These are phyloP conservation scores for Phaffia tasmanica DNA, from an alignment of 768 basidiomycete species.

Conservation along the genomic window DNA sequence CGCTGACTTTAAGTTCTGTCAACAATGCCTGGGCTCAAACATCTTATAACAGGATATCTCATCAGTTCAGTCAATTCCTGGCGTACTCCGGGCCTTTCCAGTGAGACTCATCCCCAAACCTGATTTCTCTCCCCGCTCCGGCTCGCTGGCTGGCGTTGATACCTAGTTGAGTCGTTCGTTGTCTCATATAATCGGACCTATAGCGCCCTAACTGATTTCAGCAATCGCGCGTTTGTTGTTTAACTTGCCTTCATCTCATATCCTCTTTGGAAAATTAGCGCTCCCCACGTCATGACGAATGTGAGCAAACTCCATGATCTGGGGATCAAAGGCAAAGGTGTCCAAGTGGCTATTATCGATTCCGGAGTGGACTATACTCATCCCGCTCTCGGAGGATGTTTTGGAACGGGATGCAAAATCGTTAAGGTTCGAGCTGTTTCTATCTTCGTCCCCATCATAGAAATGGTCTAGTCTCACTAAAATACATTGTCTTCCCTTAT, in stretches of 20 bases:
- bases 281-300: conserved; percentile 35
- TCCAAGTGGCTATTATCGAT: conserved; percentile 58
- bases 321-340: conserved; percentile 53
- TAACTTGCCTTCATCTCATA: too few species aligned
- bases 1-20: too few species aligned
- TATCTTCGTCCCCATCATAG: background rate
- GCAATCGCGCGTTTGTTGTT: too few species aligned
- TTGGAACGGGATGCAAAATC: background rate
- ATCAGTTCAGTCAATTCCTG: too few species aligned
- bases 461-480: too few species aligned
- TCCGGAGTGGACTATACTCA: conserved; percentile 9
- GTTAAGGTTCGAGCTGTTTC: background rate
- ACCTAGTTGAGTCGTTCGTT: background rate
- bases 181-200: too few species aligned
- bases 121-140: too few species aligned
- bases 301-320: conserved; percentile 56
- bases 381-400: conserved; percentile 16
- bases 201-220: too few species aligned
- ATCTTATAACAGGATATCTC: too few species aligned
- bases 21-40: too few species aligned
- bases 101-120: too few species aligned
- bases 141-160: background rate
- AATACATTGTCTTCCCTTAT: background rate
- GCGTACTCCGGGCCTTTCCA: too few species aligned
- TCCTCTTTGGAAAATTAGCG: background rate